phyloP scores from a whole-genome alignment of 2,329 filamentous ascomycete genomes.

The Penicillium sp. region DNA sequence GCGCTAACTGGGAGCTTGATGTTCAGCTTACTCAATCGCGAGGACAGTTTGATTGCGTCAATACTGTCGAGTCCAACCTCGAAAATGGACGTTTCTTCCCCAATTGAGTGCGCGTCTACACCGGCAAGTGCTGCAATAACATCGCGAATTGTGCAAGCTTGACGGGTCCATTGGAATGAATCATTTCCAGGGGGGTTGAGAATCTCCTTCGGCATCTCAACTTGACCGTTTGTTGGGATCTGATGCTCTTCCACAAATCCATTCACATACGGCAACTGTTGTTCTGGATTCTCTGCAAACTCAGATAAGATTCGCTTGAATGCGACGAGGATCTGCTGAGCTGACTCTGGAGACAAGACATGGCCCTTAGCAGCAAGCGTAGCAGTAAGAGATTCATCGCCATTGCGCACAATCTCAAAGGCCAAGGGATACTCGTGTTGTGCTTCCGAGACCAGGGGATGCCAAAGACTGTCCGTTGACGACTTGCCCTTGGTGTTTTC shows the following conservation, averaged over 20 bases:
- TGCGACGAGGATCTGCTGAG: conserved; percentile 42
- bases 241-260: not conserved
- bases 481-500: conserved; percentile 31
- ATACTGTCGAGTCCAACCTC: conserved; percentile 89
- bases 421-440: conserved; percentile 72
- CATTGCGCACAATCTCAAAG: conserved; percentile 64
- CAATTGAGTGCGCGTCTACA: conserved; percentile 52
- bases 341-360: conserved; percentile 36
- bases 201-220: not conserved
- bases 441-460: conserved; percentile 47
- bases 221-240: conserved; percentile 2
- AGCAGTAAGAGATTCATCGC: conserved; percentile 51
- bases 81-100: conserved; percentile 65
- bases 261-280: conserved; percentile 16
- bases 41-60: conserved; percentile 80
- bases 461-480: conserved; percentile 53
- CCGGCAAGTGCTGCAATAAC: conserved; percentile 65
- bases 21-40: conserved; percentile 62
- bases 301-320: conserved; percentile 43
- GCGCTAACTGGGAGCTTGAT: conserved; percentile 67
- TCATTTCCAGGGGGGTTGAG: not conserved
- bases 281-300: conserved; percentile 34
- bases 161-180: conserved; percentile 58
- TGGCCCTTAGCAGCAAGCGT: conserved; percentile 60
- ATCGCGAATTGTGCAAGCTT: conserved; percentile 54